Conservation (phyloP, 306 rosid species). For the Cercis canadensis region DNA sequence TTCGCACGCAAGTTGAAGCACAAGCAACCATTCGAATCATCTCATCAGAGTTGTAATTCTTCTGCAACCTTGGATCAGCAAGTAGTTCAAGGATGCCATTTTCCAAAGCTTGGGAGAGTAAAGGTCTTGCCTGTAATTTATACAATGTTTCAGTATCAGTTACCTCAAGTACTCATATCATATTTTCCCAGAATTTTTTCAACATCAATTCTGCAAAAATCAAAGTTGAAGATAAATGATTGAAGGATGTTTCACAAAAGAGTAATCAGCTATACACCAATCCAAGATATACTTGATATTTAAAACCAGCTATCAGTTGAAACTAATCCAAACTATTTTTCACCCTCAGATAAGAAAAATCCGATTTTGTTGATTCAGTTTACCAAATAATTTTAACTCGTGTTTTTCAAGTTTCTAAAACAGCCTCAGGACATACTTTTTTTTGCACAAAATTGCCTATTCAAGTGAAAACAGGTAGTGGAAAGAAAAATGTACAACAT, state of each 20-base stretch:
- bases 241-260: neutral
- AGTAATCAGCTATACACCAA: conserved; percentile 6
- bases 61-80: conserved; percentile 56
- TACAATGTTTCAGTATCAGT: neutral
- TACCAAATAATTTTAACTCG: conserved; percentile 9
- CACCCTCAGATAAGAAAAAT: neutral
- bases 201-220: neutral
- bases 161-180: neutral
- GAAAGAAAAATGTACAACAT: neutral
- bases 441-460: neutral
- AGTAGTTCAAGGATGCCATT: conserved; percentile 50
- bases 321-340: conserved; percentile 1
- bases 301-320: neutral
- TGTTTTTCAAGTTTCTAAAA: conserved; percentile 17
- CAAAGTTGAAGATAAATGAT: conserved; percentile 10
- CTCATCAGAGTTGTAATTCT: conserved; percentile 52
- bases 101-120: conserved; percentile 60
- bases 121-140: conserved; percentile 71
- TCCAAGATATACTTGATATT: conserved; percentile 4
- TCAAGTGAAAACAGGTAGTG: neutral
- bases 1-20: conserved; percentile 62
- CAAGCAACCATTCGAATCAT: conserved; percentile 60
- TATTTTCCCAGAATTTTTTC: conserved; percentile 11
- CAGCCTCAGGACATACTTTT: neutral
- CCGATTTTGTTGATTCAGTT: neutral